Base-by-base conservation (phyloP, 768 basidiomycete genomes). In the Amylocystis lapponica region DNA sequence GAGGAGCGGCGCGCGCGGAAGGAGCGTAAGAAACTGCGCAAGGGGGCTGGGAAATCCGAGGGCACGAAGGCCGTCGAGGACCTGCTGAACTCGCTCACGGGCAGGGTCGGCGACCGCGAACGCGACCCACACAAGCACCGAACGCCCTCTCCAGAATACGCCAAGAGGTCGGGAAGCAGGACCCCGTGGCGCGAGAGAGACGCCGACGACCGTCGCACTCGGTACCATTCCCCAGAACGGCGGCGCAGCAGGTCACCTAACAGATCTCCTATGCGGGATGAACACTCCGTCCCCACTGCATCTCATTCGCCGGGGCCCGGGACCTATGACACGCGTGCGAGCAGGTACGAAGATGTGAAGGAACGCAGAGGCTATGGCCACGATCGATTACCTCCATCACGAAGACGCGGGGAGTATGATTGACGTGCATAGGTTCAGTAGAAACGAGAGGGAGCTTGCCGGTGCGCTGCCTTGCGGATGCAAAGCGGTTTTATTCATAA, bases 1-100 rank as follows among this genome's bases (percentile, higher is more conserved):
- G 87, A 86, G 57, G 90, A 90, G 64, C 79, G 83, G 32, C 75
- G 70, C 20, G 82, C 75, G 4, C 67, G 87, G 44, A 93, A 86
- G 62, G 86, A 81, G 34, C 74, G 75, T 46, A 92, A 81, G 64
- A 78, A 71, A 53, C 79, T 77, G 62, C 86, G 77, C 60, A 89
- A 76, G 57, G 66, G 67, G 36, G 58, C 62, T 46, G 57, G 47
- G 22, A 83, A 79, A 53, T 83, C 83, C 14, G 76, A 75, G 11
- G 83, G 74, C 0, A 55, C 83, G 55, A 74, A 67, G 51, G 85
- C 72, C 14, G 84, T 86, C 5, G 81, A 88, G 58, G 74, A 73
- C n/a, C 54, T 88, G 42, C 60, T 88, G 48, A 75, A 61, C 48
- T 72, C 65, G 32, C 60, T 84, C 36, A 72, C 69, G 29, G 63